Evolutionary conservation across 2,329 filamentous ascomycete genomes (phyloP).

Genomic region (Neonectria ditissima): DNA sequence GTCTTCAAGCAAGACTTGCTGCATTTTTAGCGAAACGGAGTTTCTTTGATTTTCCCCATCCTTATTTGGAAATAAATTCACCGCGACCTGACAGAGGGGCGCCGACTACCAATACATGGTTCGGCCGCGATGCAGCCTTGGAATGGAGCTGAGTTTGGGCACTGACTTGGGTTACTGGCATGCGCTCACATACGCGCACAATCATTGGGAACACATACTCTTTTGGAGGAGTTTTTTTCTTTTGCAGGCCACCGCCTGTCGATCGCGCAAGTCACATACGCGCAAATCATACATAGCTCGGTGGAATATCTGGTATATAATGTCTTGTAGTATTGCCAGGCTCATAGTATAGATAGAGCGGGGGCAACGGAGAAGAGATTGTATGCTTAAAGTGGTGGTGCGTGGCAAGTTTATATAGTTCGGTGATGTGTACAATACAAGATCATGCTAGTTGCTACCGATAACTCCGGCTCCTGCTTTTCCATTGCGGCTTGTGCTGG

Average conservation of each 20-base stretch:
- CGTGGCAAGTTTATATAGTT: conserved; percentile 17
- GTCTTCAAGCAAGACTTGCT: conserved; percentile 35
- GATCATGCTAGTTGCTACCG: conserved; percentile 20
- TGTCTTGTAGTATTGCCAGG: conserved; percentile 43
- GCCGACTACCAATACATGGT: conserved; percentile 21
- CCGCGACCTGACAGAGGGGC: conserved; percentile 26
- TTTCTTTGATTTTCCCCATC: conserved; percentile 47
- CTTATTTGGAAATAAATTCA: conserved; percentile 33
- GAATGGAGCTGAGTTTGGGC: conserved; percentile 29
- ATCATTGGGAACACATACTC: conserved; percentile 27
- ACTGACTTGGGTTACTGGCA: conserved; percentile 29
- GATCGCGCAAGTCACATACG: conserved; percentile 24
- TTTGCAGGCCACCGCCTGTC: conserved; percentile 8
- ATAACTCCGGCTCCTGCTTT: neutral
- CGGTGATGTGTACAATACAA: conserved; percentile 32
- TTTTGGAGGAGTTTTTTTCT: conserved; percentile 12
- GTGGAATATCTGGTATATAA: conserved; percentile 42
- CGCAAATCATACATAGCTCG: conserved; percentile 22
- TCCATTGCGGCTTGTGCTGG: neutral
- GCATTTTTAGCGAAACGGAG: conserved; percentile 56
- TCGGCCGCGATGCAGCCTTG: conserved; percentile 29
- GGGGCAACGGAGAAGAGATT: conserved; percentile 15
- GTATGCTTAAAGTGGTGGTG: conserved; percentile 22
- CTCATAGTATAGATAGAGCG: conserved; percentile 22
- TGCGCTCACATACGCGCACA: conserved; percentile 29